A percentile compares a stretch with the other conserved stretches of the same genome.
These are phyloP conservation scores for Penstemon newberryi DNA, from an alignment of 257 asterid species.

Conservation along the genomic window DNA sequence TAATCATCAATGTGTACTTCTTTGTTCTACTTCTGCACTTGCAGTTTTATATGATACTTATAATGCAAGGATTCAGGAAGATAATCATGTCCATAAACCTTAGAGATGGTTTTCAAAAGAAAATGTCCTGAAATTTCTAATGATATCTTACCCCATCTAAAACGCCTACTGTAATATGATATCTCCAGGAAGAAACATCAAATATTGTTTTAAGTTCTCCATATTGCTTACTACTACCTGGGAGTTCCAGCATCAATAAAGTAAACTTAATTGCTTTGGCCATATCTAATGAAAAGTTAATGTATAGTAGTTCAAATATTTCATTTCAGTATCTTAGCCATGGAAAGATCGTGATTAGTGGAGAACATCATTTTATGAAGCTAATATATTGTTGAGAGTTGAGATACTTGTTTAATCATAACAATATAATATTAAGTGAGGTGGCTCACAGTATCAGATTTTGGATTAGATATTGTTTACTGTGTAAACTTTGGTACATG, in stretches of 20 bases:
- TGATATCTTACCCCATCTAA: background rate
- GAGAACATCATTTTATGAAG: background rate
- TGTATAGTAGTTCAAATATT: no score
- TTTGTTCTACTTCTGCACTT: no score
- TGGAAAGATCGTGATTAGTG: background rate
- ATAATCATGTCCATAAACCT: background rate
- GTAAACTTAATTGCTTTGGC: no score
- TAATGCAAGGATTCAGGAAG: background rate
- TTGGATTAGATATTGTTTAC: background rate
- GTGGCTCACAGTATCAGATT: background rate
- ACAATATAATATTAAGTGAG: background rate
- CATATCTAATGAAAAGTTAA: no score
- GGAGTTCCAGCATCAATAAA: no score
- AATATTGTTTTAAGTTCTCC: no score
- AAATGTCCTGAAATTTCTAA: background rate
- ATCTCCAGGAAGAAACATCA: no score
- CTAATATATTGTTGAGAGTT: background rate
- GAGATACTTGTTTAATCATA: background rate
- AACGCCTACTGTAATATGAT: background rate
- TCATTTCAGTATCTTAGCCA: background rate
- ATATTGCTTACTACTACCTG: no score
- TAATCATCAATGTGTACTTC: no score
- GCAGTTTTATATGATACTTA: background rate
- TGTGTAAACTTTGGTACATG: no score
- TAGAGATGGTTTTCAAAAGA: background rate